These are phyloP conservation scores for Candida sanyiensis DNA, from an alignment of 805 yeast genomes.

Conservation along the genomic window DNA sequence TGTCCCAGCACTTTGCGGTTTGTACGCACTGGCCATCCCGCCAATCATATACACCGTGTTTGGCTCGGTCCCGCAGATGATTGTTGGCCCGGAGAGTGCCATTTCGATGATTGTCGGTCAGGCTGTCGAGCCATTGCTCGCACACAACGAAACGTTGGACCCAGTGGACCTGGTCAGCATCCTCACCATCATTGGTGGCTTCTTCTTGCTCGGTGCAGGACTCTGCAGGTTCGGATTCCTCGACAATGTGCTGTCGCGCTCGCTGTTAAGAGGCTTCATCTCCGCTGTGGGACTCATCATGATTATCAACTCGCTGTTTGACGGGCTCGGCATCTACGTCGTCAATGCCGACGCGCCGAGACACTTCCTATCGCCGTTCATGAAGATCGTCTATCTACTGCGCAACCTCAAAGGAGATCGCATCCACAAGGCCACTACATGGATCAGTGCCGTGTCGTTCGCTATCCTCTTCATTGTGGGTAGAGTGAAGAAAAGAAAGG, in stretches of 20 bases:
- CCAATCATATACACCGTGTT: conserved; percentile 72
- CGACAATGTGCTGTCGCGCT: conserved; percentile 72
- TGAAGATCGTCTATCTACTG: conserved; percentile 55
- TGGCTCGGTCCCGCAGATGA: conserved; percentile 85
- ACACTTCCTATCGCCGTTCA: conserved; percentile 66
- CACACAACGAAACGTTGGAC: conserved; percentile 36
- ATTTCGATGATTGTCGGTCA: conserved; percentile 80
- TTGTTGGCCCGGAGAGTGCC: conserved; percentile 91
- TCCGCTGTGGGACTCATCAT: conserved; percentile 82
- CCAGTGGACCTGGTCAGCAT: conserved; percentile 58
- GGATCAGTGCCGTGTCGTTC: conserved; percentile 53
- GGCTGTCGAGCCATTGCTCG: conserved; percentile 52
- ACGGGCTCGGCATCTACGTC: conserved; percentile 62
- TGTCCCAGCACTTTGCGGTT: conserved; percentile 75
- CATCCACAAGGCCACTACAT: conserved; percentile 53
- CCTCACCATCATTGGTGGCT: conserved; percentile 72
- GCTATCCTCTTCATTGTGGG: conserved; percentile 37
- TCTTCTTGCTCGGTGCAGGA: conserved; percentile 65
- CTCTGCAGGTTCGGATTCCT: conserved; percentile 79
- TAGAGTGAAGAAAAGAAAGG: conserved; percentile 34
- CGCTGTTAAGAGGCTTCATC: conserved; percentile 75
- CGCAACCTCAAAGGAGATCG: conserved; percentile 35
- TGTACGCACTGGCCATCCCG: conserved; percentile 69
- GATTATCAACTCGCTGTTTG: conserved; percentile 68
- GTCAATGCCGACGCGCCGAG: conserved; percentile 39